Percentiles rank a stretch among this genome's conserved stretches.
These are phyloP conservation scores for Monosporascus sp. DNA, from an alignment of 2,329 filamentous ascomycete species.

Conservation along the genomic window DNA sequence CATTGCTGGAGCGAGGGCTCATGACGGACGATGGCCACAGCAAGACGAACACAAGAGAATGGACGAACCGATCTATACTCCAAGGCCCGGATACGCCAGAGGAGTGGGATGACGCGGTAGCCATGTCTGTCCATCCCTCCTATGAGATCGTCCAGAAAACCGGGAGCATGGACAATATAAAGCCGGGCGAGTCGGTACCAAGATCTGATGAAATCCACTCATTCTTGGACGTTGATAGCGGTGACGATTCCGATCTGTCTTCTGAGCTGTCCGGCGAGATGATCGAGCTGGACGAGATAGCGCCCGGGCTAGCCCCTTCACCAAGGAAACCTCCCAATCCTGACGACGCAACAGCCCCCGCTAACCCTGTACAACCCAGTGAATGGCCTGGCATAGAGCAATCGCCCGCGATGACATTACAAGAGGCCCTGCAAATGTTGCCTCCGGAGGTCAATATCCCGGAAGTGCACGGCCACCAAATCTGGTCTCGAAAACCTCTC, in stretches of 20 bases:
- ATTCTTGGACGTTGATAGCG: conserved; percentile 34
- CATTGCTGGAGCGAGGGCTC: conserved; percentile 64
- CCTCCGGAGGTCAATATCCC: conserved; percentile 32
- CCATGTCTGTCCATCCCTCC: conserved; percentile 33
- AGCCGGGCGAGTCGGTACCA: conserved; percentile 24
- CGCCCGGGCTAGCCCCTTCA: conserved; percentile 21
- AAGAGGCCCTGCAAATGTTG: conserved; percentile 40
- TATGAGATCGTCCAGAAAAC: conserved; percentile 52
- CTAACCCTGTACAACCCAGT: conserved; percentile 6
- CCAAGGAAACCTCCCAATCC: conserved; percentile 21
- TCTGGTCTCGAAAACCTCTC: conserved; percentile 39
- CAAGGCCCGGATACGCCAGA: conserved; percentile 37
- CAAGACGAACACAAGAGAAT: conserved; percentile 37
- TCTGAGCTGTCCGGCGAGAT: conserved; percentile 56
- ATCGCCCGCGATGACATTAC: conserved; percentile 43
- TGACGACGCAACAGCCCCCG: conserved; percentile 20
- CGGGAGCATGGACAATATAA: conserved; percentile 43
- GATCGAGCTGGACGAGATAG: conserved; percentile 28
- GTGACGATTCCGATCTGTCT: conserved; percentile 53
- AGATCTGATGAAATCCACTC: conserved; percentile 16
- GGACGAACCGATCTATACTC: conserved; percentile 51
- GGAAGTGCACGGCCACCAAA: conserved; percentile 34
- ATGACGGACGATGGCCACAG: conserved; percentile 44
- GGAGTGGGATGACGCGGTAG: conserved; percentile 24
- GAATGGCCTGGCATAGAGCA: conserved; percentile 22